Conservation (phyloP, 1,284 basidiomycete species). For the Violaceomyces palustris region DNA sequence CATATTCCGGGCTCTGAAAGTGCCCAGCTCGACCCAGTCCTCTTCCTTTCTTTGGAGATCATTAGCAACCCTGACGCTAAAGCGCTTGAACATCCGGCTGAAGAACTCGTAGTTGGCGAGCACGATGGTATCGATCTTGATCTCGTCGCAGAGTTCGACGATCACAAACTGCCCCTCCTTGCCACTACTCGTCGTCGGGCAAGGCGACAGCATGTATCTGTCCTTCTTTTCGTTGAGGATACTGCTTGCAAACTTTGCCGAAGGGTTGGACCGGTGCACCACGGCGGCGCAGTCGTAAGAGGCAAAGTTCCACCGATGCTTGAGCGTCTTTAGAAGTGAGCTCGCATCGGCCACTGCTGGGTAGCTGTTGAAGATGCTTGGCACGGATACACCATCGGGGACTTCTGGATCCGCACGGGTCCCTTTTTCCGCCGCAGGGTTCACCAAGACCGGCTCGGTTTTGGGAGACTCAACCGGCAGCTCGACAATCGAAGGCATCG, state of each 20-base stretch:
- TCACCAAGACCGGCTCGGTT: not conserved
- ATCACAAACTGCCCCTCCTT: constrained; percentile 70
- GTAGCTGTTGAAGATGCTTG: no score
- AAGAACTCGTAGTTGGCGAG: constrained; percentile 98
- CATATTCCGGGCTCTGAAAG: constrained; percentile 79
- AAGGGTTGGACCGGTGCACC: constrained; percentile 74
- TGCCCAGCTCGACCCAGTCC: constrained; percentile 60
- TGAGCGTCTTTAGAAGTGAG: constrained; percentile 29
- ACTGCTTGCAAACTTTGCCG: constrained; percentile 74
- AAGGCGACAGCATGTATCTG: constrained; percentile 94
- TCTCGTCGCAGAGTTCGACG: constrained; percentile 94
- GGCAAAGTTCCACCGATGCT: constrained; percentile 77
- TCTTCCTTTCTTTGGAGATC: constrained; percentile 67
- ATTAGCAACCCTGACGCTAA: constrained; percentile 78
- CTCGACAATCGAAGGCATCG: no score
- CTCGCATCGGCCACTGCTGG: constrained; percentile 29
- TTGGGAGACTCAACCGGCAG: no score
- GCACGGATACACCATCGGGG: no score
- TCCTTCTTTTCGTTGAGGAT: constrained; percentile 88
- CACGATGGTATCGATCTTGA: constrained; percentile 90
- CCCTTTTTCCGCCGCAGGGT: not conserved
- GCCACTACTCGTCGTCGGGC: constrained; percentile 55
- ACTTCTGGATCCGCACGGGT: no score
- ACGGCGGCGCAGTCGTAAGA: constrained; percentile 87
- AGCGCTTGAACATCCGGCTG: constrained; percentile 89